Evolutionary conservation across 2,329 filamentous ascomycete genomes (phyloP).

Genomic region (Claviceps purpurea): DNA sequence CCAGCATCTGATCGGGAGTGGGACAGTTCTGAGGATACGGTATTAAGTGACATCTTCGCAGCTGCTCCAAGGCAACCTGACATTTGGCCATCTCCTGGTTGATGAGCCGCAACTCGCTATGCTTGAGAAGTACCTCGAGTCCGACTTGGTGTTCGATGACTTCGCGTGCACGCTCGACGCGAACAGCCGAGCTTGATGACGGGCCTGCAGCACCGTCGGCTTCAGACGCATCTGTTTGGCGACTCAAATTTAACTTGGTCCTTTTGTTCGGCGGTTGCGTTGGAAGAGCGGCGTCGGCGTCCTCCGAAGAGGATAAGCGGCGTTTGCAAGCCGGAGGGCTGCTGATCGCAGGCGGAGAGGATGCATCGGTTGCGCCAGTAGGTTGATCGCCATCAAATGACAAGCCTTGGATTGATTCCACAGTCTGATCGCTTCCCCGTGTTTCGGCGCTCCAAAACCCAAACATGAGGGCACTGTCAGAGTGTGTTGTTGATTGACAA

Average conservation of each 20-base stretch:
- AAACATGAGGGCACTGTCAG: slow-evolving; percentile 40
- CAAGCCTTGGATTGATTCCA: slow-evolving; percentile 14
- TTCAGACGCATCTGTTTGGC: neutral
- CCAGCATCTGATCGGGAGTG: slow-evolving; percentile 52
- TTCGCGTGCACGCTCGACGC: slow-evolving; percentile 47
- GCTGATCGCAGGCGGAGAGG: neutral
- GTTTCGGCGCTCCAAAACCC: slow-evolving; percentile 46
- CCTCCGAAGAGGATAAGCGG: slow-evolving; percentile 22
- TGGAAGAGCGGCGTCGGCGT: neutral
- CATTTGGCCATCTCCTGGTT: slow-evolving; percentile 95
- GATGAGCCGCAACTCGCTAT: slow-evolving; percentile 85
- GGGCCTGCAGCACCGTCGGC: slow-evolving; percentile 10
- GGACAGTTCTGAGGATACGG: slow-evolving; percentile 67
- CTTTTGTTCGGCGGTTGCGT: slow-evolving; percentile 26
- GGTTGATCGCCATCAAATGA: slow-evolving; percentile 19
- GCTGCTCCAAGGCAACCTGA: slow-evolving; percentile 82
- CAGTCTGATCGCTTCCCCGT: slow-evolving; percentile 40
- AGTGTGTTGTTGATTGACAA: slow-evolving; percentile 10
- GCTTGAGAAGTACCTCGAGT: slow-evolving; percentile 84
- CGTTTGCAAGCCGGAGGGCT: slow-evolving; percentile 22
- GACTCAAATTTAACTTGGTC: slow-evolving; percentile 21
- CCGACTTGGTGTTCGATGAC: slow-evolving; percentile 77
- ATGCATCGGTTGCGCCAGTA: neutral
- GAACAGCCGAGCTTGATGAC: neutral
- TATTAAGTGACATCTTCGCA: slow-evolving; percentile 83